A percentile compares a stretch with the other conserved stretches of the same genome.
phyloP scores from a whole-genome alignment of 2,329 filamentous ascomycete species.

The Phaeomoniella chlamydospora region DNA sequence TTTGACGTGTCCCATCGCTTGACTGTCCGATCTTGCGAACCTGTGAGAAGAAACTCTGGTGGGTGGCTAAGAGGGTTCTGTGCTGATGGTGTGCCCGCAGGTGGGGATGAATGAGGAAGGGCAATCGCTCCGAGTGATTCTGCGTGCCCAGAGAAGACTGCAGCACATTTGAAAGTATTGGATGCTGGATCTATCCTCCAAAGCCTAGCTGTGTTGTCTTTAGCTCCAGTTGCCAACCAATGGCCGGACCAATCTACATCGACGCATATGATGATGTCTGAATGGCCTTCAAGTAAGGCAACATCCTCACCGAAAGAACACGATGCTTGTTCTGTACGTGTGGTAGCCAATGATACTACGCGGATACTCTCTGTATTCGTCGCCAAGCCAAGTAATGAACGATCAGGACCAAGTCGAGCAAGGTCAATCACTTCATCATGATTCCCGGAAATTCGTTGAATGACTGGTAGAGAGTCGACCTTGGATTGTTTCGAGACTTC shows the following conservation, averaged over 20 bases:
- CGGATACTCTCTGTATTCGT: slow-evolving; percentile 92
- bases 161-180: slow-evolving; percentile 63
- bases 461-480: slow-evolving; percentile 43
- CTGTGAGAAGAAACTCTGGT: slow-evolving; percentile 73
- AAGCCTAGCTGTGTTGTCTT: slow-evolving; percentile 85
- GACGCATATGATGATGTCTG: slow-evolving; percentile 89
- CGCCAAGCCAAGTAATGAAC: slow-evolving; percentile 71
- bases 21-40: slow-evolving; percentile 87
- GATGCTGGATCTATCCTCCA: slow-evolving; percentile 73
- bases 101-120: slow-evolving; percentile 56
- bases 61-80: slow-evolving; percentile 64
- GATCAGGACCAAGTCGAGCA: slow-evolving; percentile 67
- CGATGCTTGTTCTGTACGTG: slow-evolving; percentile 14
- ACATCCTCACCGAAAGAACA: slow-evolving; percentile 82
- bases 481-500: slow-evolving; percentile 17
- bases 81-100: slow-evolving; percentile 54
- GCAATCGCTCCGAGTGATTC: slow-evolving; percentile 87
- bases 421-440: slow-evolving; percentile 97
- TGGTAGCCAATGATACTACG: slow-evolving; percentile 56
- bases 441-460: slow-evolving; percentile 80
- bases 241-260: slow-evolving; percentile 94
- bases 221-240: slow-evolving; percentile 91
- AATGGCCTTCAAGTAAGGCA: slow-evolving; percentile 72
- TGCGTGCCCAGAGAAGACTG: slow-evolving; percentile 77
- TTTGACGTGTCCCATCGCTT: slow-evolving; percentile 81